Conservation (phyloP, 129 eudicot species). For the Ambrosia artemisiifolia region DNA sequence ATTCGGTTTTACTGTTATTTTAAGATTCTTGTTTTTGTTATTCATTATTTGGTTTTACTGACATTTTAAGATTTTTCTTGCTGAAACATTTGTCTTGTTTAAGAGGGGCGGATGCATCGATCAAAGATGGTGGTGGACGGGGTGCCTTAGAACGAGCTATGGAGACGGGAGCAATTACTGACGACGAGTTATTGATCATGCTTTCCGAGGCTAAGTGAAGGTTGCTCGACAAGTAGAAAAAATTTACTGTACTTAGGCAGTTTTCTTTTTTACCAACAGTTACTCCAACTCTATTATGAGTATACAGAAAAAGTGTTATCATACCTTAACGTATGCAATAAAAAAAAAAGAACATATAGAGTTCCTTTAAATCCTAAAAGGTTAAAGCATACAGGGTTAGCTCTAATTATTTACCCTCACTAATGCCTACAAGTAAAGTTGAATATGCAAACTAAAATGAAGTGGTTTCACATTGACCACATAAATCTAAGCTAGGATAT, state of each 20-base stretch:
- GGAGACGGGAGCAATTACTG: conserved; percentile 96
- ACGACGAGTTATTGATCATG: conserved; percentile 81
- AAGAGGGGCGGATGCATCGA: conserved; percentile 79
- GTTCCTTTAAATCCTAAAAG: too few species aligned
- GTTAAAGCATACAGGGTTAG: too few species aligned
- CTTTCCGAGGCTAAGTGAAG: conserved; percentile 61
- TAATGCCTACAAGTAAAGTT: too few species aligned
- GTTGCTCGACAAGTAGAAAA: too few species aligned
- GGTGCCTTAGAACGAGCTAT: conserved; percentile 87
- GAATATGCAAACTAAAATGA: too few species aligned
- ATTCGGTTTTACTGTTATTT: not conserved
- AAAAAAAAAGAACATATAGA: too few species aligned
- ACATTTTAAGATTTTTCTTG: not conserved
- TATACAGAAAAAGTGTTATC: too few species aligned
- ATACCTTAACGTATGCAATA: too few species aligned
- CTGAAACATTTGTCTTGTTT: conserved; percentile 9
- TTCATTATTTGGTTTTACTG: not conserved
- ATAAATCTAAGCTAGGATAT: not conserved
- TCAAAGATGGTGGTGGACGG: conserved; percentile 75
- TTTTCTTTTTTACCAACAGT: too few species aligned
- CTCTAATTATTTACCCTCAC: too few species aligned
- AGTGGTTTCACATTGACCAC: not conserved
- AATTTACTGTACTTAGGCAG: too few species aligned
- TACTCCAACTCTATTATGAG: too few species aligned
- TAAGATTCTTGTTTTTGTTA: not conserved